phyloP scores from a whole-genome alignment of 441 rosid genomes.

The California macrophylla region DNA sequence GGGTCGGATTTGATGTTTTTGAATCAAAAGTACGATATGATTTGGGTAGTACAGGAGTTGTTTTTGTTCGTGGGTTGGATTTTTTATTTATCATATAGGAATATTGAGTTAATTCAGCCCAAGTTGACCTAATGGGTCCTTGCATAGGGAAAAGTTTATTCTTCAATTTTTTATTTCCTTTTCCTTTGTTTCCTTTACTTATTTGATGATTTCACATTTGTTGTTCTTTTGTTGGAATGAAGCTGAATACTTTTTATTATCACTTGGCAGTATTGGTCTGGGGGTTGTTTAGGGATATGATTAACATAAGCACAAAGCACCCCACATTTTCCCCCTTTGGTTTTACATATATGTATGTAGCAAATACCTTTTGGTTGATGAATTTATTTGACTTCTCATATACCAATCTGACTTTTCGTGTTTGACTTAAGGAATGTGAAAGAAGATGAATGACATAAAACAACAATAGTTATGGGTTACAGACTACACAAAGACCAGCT shows the following conservation, averaged over 20 bases:
- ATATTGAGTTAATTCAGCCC: not conserved
- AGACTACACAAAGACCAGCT: constrained; percentile 12
- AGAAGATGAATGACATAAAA: constrained; percentile 15
- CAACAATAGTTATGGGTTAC: not conserved
- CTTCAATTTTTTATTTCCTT: not conserved
- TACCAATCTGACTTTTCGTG: constrained; percentile 12
- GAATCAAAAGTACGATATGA: not conserved
- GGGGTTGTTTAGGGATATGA: not conserved
- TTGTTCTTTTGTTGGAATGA: not conserved
- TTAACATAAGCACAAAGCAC: not conserved
- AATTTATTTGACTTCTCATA: constrained; percentile 1
- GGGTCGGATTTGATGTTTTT: not conserved
- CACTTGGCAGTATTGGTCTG: not conserved
- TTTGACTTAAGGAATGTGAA: constrained; percentile 21
- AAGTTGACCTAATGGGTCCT: not conserved
- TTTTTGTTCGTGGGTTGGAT: not conserved
- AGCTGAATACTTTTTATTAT: not conserved
- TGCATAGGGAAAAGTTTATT: not conserved
- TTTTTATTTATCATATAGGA: not conserved
- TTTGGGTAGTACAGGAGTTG: not conserved
- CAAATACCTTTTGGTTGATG: not conserved
- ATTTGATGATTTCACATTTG: not conserved
- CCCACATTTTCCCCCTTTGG: not conserved
- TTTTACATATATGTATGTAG: not conserved
- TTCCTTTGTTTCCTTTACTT: not conserved